Base-by-base conservation (phyloP, 768 basidiomycete species). In the Suillus spraguei region DNA sequence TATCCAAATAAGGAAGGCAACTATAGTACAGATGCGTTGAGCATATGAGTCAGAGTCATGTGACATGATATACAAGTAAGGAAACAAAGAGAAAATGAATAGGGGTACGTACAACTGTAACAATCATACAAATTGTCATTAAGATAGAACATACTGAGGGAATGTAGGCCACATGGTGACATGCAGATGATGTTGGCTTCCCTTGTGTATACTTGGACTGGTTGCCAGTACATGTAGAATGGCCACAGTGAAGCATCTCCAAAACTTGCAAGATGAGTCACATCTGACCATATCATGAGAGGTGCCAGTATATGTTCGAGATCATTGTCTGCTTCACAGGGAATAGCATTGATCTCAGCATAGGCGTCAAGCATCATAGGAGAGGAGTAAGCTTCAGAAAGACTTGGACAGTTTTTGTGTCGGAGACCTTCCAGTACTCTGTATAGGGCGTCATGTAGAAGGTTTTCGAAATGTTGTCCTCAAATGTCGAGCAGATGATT, bases 381-480 rank as follows among this genome's bases (percentile, higher is more conserved):
- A 0, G 64, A 66, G 0, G 62, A 58, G 47, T 63, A 63, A 0
- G 53, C 59, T n/a, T 66, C 54, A 0, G 39, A 49, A 22, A 38
- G 3, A 66, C 44, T 11, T n/a, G 44, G 4, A 60, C 52, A 2
- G 39, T 63, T 65, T 69, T 22, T 56, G 44, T 66, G 65, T 68
- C 20, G 63, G 39, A 4, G 36, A 44, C 6, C 22, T 71, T 65
- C 68, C 70, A 73, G 33, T 59, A 71, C 5, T 65, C 65, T 38
- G 68, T 65, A 55, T 71, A 76, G 3, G 71, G 72, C 0, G 65
- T 60, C n/a, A 65, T 66, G 49, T 76, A 73, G 44, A 72, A 72
- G n/a, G 42, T 39, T 1, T 62, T 42, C 6, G 68, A 66, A 8
- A 63, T 47, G 4, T 66, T 50, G 5, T 72, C 66, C 8, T 62